Conservation (phyloP, 768 basidiomycete species). For the Termitomyces sp. region DNA sequence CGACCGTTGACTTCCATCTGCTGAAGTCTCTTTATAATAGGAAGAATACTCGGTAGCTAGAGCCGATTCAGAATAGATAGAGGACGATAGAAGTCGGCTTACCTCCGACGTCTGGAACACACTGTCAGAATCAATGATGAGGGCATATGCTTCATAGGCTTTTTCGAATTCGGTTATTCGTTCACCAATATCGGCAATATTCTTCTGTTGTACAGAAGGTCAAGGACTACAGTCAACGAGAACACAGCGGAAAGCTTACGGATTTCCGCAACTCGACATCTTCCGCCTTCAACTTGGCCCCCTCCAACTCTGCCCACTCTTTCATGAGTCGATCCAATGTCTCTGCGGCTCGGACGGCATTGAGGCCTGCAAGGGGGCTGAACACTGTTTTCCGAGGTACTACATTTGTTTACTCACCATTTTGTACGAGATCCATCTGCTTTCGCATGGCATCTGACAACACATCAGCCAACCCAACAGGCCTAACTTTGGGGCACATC, state of each 20-base stretch:
- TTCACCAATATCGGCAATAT: neutral
- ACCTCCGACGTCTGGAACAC: slow-evolving; percentile 7
- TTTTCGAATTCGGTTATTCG: slow-evolving; percentile 14
- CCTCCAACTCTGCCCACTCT: neutral
- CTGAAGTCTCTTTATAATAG: slow-evolving; percentile 13
- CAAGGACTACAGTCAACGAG: neutral
- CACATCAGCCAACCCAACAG: slow-evolving; percentile 18
- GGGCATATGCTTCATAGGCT: slow-evolving; percentile 13
- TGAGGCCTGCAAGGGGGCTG: neutral
- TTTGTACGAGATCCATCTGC: slow-evolving; percentile 8
- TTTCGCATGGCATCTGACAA: slow-evolving; percentile 11
- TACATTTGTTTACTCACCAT: neutral
- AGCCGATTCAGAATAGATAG: neutral
- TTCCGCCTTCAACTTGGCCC: neutral
- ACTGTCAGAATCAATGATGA: slow-evolving; percentile 4
- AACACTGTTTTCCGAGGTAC: too few species aligned
- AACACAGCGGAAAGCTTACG: neutral
- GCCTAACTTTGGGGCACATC: slow-evolving; percentile 21
- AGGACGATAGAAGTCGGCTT: neutral
- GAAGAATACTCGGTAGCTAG: slow-evolving; percentile 22
- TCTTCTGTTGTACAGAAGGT: neutral
- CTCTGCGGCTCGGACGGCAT: neutral
- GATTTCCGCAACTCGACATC: neutral
- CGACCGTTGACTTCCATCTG: slow-evolving; percentile 16
- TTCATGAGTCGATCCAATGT: slow-evolving; percentile 5